phyloP scores from a whole-genome alignment of 2,329 filamentous ascomycete genomes.

The Pseudogymnoascus sp. region DNA sequence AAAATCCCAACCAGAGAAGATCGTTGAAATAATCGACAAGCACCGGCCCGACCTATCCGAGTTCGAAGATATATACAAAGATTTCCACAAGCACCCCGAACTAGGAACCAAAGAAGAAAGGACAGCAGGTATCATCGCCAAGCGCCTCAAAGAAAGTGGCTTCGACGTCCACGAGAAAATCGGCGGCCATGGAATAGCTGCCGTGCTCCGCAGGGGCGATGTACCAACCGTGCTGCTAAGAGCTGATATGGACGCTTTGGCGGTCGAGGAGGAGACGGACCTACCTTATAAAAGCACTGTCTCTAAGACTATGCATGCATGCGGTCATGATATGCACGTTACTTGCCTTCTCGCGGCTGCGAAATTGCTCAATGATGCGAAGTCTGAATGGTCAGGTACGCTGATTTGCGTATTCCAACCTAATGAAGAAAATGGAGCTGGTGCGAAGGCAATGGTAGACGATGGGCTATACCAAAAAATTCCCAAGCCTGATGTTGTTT shows the following conservation, averaged over 20 bases:
- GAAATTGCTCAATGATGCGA: constrained; percentile 37
- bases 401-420: constrained; percentile 54
- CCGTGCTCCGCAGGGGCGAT: background rate
- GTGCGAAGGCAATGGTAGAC: constrained; percentile 53
- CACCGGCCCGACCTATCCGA: background rate
- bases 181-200: background rate
- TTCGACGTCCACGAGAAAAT: constrained; percentile 5
- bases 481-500: constrained; percentile 45
- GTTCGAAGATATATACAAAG: background rate
- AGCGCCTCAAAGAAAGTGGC: background rate
- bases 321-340: constrained; percentile 52
- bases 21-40: background rate
- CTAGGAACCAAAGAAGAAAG: background rate
- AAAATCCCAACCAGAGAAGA: background rate
- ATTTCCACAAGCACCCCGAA: constrained; percentile 1
- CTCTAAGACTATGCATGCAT: constrained; percentile 23
- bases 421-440: constrained; percentile 50
- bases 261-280: background rate
- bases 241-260: background rate
- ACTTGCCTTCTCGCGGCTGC: constrained; percentile 45
- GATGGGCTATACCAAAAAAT: constrained; percentile 49
- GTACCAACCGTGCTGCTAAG: background rate
- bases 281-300: background rate
- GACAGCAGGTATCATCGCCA: background rate
- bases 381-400: constrained; percentile 47